These are phyloP conservation scores for Coprinellus aureogranulatus DNA, from an alignment of 768 basidiomycete genomes.

Conservation along the genomic window DNA sequence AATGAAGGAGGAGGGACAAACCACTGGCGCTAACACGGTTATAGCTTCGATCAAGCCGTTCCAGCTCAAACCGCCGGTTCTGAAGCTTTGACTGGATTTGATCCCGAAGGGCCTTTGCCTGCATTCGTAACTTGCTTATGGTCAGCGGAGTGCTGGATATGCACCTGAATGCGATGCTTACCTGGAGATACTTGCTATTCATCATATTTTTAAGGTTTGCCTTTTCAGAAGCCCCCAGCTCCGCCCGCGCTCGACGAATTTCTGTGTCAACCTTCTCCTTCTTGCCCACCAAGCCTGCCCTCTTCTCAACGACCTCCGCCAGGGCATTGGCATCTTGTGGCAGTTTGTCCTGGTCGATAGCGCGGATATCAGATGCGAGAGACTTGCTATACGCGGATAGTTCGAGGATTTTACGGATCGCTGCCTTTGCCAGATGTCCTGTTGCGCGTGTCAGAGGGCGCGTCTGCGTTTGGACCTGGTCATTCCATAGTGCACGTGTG, in stretches of 20 bases:
- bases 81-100: slow-evolving; percentile 17
- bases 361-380: not conserved
- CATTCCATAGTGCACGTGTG: slow-evolving; percentile 11
- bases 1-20: too few relatives aligned
- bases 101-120: slow-evolving; percentile 22
- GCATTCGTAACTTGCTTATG: slow-evolving; percentile 17
- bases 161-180: too few relatives aligned
- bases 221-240: not conserved
- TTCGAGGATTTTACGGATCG: not conserved
- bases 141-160: too few relatives aligned
- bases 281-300: not conserved
- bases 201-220: not conserved
- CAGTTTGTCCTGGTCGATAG: too few relatives aligned
- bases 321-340: too few relatives aligned
- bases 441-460: not conserved
- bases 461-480: slow-evolving; percentile 20
- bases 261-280: not conserved
- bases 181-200: not conserved
- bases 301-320: not conserved
- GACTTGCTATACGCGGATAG: not conserved
- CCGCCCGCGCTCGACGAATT: not conserved
- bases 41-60: slow-evolving; percentile 15
- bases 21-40: too few relatives aligned
- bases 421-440: not conserved
- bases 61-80: slow-evolving; percentile 27